Conservation (phyloP, 2,329 filamentous ascomycete species). For the Juglanconis sp. region DNA sequence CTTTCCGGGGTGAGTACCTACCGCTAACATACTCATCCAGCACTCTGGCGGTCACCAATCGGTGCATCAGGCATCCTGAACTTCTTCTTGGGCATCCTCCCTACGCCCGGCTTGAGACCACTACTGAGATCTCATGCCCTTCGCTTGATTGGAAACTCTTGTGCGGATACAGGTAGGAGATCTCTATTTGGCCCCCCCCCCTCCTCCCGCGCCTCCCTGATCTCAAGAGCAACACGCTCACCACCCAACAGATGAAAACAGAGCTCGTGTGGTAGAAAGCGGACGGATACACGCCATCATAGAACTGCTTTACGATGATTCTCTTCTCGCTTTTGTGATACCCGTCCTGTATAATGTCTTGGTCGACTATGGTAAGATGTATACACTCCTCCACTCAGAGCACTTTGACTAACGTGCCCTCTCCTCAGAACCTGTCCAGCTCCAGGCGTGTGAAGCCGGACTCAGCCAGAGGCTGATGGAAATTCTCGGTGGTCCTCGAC, state of each 20-base stretch:
- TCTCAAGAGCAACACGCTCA: no score
- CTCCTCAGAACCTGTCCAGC: slow-evolving; percentile 52
- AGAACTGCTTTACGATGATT: slow-evolving; percentile 43
- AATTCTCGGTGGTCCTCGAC: slow-evolving; percentile 44
- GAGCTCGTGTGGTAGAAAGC: slow-evolving; percentile 50
- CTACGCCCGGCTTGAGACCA: slow-evolving; percentile 34
- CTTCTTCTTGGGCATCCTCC: slow-evolving; percentile 51
- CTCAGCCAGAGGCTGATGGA: slow-evolving; percentile 48
- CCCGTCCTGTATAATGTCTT: slow-evolving; percentile 62
- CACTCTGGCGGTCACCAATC: slow-evolving; percentile 53
- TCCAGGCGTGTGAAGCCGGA: slow-evolving; percentile 48
- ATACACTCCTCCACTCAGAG: not conserved
- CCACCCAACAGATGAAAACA: slow-evolving; percentile 50
- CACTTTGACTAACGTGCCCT: slow-evolving; percentile 19
- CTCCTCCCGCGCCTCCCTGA: no score
- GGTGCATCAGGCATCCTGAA: slow-evolving; percentile 57
- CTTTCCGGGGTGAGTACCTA: not conserved
- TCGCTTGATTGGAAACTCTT: slow-evolving; percentile 59
- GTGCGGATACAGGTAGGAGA: slow-evolving; percentile 53
- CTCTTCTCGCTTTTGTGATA: slow-evolving; percentile 49
- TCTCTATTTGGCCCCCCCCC: not conserved
- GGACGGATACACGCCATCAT: slow-evolving; percentile 47
- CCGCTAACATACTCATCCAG: slow-evolving; percentile 30
- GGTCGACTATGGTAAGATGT: slow-evolving; percentile 56
- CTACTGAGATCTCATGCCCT: slow-evolving; percentile 52